Evolutionary conservation across 371 early-diverging fungal genomes (phyloP), one percentile per base, ranked within the genome.

Genomic region (Saksenaea oblongispora): DNA sequence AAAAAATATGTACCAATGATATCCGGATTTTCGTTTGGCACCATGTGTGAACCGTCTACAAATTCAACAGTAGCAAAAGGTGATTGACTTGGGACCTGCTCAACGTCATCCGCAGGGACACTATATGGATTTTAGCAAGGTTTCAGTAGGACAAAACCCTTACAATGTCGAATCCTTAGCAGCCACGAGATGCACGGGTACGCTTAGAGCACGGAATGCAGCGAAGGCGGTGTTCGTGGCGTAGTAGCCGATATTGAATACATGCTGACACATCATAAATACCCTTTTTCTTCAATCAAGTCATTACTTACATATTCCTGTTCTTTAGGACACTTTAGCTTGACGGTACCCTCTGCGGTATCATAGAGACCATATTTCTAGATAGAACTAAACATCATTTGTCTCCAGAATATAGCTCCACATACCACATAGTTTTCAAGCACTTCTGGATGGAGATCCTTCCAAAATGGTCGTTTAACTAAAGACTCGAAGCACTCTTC

Each of bases 341-440:
- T 74, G 1, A 78, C 61, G 5, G 71, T 78, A 2, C 81, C 81
- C 8, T 78, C 62, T n/a, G 75, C 67, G 3, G 74, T 71, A 3
- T 81, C 69, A 54, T 81, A 81, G 63, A 76, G 59, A 1, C 78
- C 81, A 54, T 77, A 75, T 18, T 70, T 51, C 77, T 79, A 63
- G 14, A 17, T 10, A 28, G 54, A 58, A 41, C 28, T 18, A 13
- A 18, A 35, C 18, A 13, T 10, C 11, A 15, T 15, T 18, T 31
- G 11, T 17, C 5, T 24, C 17, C 1, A 35, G 2, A 14, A 3
- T 24, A 15, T 42, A 4, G 7, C 35, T 18, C 9, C 1, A 42
- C 64, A 63, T 73, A 77, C 80, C 28, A 81, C 71, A 54, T 76
- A 78, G 13, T 63, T 59, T 0, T 78, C 64, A 13, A 81, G 47